Evolutionary conservation across 768 basidiomycete species (phyloP), one percentile per base, ranked within the genome.

Genomic region (Fomitopsis serialis): DNA sequence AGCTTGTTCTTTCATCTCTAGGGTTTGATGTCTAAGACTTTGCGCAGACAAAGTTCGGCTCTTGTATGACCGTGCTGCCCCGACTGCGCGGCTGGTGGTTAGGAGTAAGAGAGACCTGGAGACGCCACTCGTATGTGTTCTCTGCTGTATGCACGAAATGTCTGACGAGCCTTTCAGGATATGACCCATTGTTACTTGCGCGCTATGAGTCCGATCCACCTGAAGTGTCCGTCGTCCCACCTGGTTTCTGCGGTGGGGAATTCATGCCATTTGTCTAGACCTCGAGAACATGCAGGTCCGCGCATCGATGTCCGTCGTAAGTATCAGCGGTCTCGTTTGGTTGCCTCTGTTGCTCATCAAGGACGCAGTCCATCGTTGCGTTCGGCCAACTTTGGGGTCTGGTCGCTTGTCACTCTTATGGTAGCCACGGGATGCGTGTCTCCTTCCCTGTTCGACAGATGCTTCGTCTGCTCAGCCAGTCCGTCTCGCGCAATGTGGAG

Each of bases 161-260:
- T 22, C 43, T 47, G 42, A 24, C 21, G 15, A 8, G 37, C 17
- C 45, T 22, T 10, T 3, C 45, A 87, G 78, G 81, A 92, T 62
- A 89, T 92, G 87, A 90, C 89, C 0, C 86, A 92, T 66, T 87
- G 83, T 52, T 89, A 86, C 58, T 71, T 92, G 9, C 80, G 89
- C n/a, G 88, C 89, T 0, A 91, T 93, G 89, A 87, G 85, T 58
- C 90, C 89, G 5, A 89, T 93, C 45, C 89, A 92, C 62, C 69
- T 89, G 55, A 83, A 89, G 70, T 92, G 84, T 85, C 56, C 27
- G 79, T 66, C 7, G 29, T 25, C 47, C 36, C 35, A 40, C 22
- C 23, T 37, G 19, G n/a, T 25, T 49, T 21, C 52, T 11, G 42
- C n/a, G 47, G 57, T 55, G 23, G n/a, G 51, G 34, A 47, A 32